phyloP scores from a whole-genome alignment of 345 rosid species.

The Laguncularia racemosa region DNA sequence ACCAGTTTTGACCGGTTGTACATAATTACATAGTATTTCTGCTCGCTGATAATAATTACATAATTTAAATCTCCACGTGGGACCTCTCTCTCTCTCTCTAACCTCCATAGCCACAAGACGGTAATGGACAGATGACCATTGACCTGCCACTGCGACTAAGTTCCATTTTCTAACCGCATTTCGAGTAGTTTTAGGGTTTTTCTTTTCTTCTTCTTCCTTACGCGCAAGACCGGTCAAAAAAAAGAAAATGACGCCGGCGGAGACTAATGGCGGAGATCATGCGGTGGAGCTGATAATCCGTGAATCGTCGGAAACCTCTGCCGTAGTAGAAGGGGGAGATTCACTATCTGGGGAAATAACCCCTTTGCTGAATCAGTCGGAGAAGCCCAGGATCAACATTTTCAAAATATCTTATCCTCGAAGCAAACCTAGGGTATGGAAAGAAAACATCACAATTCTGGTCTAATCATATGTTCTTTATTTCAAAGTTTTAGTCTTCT shows the following conservation, averaged over 20 bases:
- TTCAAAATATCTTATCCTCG: constrained; percentile 65
- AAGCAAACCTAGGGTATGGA: constrained; percentile 55
- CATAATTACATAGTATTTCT: too few relatives aligned
- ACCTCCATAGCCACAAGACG: background rate
- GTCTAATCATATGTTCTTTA: constrained; percentile 1
- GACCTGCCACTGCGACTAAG: constrained; percentile 6
- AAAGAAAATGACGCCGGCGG: constrained; percentile 22
- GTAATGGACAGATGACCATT: constrained; percentile 4
- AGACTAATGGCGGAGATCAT: constrained; percentile 31
- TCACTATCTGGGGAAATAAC: constrained; percentile 47
- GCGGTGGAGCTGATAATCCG: constrained; percentile 56
- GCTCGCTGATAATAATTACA: too few relatives aligned
- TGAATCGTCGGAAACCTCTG: constrained; percentile 23
- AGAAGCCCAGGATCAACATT: constrained; percentile 70
- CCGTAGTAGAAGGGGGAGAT: constrained; percentile 7
- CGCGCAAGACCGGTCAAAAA: background rate
- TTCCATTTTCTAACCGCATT: background rate
- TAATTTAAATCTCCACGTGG: too few relatives aligned
- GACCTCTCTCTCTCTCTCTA: background rate
- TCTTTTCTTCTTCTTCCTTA: background rate
- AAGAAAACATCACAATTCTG: background rate
- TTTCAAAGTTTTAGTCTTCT: background rate
- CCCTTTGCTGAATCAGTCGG: constrained; percentile 52
- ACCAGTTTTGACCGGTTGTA: too few relatives aligned
- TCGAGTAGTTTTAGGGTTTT: background rate